Percentiles rank a stretch among this genome's conserved stretches.
Conservation (phyloP, 2,329 filamentous ascomycete species). For the Diaporthe amygdali region DNA sequence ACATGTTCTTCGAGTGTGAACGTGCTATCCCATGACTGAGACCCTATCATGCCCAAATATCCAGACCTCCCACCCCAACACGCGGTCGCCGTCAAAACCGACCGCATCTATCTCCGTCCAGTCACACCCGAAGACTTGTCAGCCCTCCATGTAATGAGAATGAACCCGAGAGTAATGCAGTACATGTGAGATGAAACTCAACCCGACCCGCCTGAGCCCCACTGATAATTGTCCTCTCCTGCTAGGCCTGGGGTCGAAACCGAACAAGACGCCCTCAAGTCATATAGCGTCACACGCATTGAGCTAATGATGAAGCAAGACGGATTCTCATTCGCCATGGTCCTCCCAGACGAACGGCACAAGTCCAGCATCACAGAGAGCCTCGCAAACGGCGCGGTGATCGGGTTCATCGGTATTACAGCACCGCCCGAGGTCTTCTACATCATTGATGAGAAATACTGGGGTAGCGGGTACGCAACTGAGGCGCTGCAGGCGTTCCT, state of each 20-base stretch:
- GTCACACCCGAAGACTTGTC: conserved; percentile 1
- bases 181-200: background rate
- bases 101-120: background rate
- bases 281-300: conserved; percentile 9
- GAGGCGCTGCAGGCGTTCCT: conserved; percentile 6
- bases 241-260: background rate
- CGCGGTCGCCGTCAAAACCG: background rate
- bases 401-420: conserved; percentile 15
- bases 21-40: background rate
- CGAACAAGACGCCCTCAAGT: conserved; percentile 1
- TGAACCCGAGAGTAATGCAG: conserved; percentile 9
- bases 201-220: too few relatives aligned
- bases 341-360: background rate
- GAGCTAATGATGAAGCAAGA: conserved; percentile 14
- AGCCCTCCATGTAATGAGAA: conserved; percentile 3
- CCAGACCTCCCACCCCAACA: background rate
- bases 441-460: background rate
- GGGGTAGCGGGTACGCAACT: background rate
- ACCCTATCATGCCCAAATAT: background rate
- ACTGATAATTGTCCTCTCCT: background rate
- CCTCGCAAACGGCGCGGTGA: background rate
- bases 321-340: conserved; percentile 6
- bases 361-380: background rate
- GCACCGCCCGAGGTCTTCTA: conserved; percentile 8
- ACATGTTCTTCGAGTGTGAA: too few relatives aligned